Percentiles rank a stretch among this genome's conserved stretches.
phyloP scores from a whole-genome alignment of 2,329 filamentous ascomycete species.

The Pseudopyrenochaeta lycopersici region DNA sequence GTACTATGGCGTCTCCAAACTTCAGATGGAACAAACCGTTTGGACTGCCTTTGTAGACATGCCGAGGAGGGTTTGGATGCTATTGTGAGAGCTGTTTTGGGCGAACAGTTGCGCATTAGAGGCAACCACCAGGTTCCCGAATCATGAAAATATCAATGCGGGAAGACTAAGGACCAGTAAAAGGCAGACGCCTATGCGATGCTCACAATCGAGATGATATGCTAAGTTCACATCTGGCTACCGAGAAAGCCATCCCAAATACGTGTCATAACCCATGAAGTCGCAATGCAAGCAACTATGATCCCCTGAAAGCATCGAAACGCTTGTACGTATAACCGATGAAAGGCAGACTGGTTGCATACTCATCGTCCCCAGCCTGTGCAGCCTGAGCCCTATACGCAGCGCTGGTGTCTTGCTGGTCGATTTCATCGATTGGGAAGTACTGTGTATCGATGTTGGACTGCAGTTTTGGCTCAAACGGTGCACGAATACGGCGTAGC shows the following conservation, averaged over 20 bases:
- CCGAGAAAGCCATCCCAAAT: background rate
- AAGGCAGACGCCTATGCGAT: conserved; percentile 24
- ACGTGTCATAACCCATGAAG: background rate
- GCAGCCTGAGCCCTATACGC: conserved; percentile 85
- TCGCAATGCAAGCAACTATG: conserved; percentile 30
- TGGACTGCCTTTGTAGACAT: too few relatives aligned
- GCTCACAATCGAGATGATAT: conserved; percentile 19
- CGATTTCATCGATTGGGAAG: conserved; percentile 98
- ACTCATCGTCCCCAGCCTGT: conserved; percentile 75
- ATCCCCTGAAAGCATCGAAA: conserved; percentile 73
- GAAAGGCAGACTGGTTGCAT: conserved; percentile 93
- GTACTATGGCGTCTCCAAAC: too few relatives aligned
- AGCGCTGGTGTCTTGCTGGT: conserved; percentile 92
- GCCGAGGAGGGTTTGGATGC: too few relatives aligned
- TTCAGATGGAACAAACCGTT: too few relatives aligned
- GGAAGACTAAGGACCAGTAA: conserved; percentile 5
- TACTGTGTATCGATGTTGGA: conserved; percentile 97
- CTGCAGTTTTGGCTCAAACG: conserved; percentile 92
- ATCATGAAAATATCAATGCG: background rate
- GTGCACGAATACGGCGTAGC: conserved; percentile 89
- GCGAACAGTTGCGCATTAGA: background rate
- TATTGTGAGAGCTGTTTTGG: background rate
- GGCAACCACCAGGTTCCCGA: background rate
- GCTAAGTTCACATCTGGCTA: background rate
- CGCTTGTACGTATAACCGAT: conserved; percentile 98